Conservation (phyloP, 2,329 filamentous ascomycete genomes). For the Paecilomyces dactylethromorphus region DNA sequence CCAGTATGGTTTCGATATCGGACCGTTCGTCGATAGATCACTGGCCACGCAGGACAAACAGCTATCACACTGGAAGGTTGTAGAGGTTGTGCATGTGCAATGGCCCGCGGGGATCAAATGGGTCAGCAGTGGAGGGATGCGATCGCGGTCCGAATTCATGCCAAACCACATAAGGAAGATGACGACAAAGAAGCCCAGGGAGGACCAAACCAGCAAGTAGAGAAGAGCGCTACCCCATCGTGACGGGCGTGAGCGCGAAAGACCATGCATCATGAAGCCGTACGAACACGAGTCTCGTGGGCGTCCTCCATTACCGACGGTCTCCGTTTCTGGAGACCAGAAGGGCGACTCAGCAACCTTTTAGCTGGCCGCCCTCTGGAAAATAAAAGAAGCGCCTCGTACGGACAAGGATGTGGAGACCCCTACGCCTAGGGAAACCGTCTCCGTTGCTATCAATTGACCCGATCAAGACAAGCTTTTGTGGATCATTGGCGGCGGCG, state of each 20-base stretch:
- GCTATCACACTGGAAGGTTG: slow-evolving; percentile 31
- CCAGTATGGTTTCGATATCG: slow-evolving; percentile 15
- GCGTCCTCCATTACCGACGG: not conserved
- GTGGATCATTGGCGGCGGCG: not conserved
- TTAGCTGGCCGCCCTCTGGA: not conserved
- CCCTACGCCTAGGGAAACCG: not conserved
- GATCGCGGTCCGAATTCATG: slow-evolving; percentile 31
- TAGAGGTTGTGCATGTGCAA: slow-evolving; percentile 31
- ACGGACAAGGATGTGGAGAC: not conserved
- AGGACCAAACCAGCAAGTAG: not conserved
- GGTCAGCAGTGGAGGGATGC: slow-evolving; percentile 29
- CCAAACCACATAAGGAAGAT: slow-evolving; percentile 14
- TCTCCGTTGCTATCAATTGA: not conserved
- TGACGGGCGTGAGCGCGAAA: not conserved
- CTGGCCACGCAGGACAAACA: slow-evolving; percentile 22
- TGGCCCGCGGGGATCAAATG: slow-evolving; percentile 34
- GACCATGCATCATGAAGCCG: not conserved
- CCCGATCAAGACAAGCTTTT: not conserved
- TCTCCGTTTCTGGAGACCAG: not conserved
- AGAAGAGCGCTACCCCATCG: not conserved
- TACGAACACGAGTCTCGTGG: not conserved
- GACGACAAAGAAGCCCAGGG: not conserved
- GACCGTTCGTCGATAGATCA: slow-evolving; percentile 6
- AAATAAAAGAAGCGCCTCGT: not conserved
- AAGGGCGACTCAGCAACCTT: not conserved